A percentile compares a stretch with the other conserved stretches of the same genome.
These are phyloP conservation scores for Leptographium lundbergii DNA, from an alignment of 2,329 filamentous ascomycete genomes.

Conservation along the genomic window DNA sequence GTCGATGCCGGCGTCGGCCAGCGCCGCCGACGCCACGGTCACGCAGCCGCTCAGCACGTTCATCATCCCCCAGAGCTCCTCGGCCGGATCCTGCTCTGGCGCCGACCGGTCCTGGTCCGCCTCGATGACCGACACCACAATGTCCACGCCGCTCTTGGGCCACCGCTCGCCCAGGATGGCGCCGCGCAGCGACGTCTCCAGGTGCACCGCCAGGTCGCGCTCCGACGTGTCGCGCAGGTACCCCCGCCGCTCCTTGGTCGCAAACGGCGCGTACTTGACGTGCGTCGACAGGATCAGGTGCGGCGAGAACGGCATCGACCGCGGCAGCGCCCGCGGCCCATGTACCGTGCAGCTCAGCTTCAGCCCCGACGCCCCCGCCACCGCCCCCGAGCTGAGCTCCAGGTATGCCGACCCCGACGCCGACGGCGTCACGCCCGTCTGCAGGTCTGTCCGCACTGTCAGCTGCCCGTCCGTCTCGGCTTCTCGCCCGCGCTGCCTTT, in stretches of 20 bases:
- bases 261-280: conserved; percentile 94
- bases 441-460: neutral
- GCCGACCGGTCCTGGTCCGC: conserved; percentile 67
- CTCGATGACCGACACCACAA: conserved; percentile 85
- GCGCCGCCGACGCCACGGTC: conserved; percentile 82
- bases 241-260: conserved; percentile 66
- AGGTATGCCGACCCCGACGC: conserved; percentile 88
- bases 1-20: conserved; percentile 91
- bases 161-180: conserved; percentile 87
- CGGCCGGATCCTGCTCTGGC: conserved; percentile 29
- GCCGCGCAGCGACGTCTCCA: conserved; percentile 81
- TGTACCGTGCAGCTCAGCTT: conserved; percentile 92
- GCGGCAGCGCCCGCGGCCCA: conserved; percentile 79
- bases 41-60: conserved; percentile 85
- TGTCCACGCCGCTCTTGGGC: conserved; percentile 97
- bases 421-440: conserved; percentile 78
- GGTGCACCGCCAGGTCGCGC: conserved; percentile 77
- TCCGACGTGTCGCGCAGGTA: conserved; percentile 80
- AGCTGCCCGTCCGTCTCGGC: neutral
- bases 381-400: conserved; percentile 43
- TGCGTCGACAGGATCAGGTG: conserved; percentile 86
- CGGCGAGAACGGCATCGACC: conserved; percentile 82
- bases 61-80: conserved; percentile 76
- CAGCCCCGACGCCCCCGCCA: conserved; percentile 39
- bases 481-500: neutral